Evolutionary conservation across 805 yeast genomes (phyloP).

Genomic region (Candida nemodendra): DNA sequence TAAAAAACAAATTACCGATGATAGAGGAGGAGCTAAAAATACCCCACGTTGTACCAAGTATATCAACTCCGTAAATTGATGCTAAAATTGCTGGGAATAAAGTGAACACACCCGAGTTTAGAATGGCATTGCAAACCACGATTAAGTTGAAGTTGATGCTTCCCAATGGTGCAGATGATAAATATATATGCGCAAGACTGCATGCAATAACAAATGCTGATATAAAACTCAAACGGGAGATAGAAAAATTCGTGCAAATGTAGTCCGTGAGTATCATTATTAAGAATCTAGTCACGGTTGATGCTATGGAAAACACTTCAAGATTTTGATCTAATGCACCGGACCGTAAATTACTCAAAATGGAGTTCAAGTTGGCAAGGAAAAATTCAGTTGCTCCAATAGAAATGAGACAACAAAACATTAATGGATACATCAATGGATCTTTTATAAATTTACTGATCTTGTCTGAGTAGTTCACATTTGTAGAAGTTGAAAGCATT

Average conservation of each 20-base stretch:
- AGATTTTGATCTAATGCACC: constrained; percentile 22
- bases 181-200: constrained; percentile 29
- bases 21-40: constrained; percentile 78
- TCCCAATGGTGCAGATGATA: constrained; percentile 26
- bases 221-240: constrained; percentile 31
- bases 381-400: constrained; percentile 87
- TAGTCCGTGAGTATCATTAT: constrained; percentile 72
- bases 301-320: constrained; percentile 48
- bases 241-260: constrained; percentile 32
- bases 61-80: constrained; percentile 81
- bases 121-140: constrained; percentile 27
- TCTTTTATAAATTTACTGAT: constrained; percentile 33
- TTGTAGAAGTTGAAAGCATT: constrained; percentile 22
- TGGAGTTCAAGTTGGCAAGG: constrained; percentile 71
- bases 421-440: constrained; percentile 61
- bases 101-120: constrained; percentile 80
- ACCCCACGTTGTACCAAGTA: constrained; percentile 93
- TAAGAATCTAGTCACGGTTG: constrained; percentile 66
- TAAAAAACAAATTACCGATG: constrained; percentile 30
- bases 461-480: constrained; percentile 11
- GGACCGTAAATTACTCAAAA: constrained; percentile 24
- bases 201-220: constrained; percentile 25
- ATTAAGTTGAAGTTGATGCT: constrained; percentile 22
- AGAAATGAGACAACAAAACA: constrained; percentile 61
- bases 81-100: constrained; percentile 83